Conservation (phyloP, 768 basidiomycete genomes). For the Pleurotus pulmonarius region DNA sequence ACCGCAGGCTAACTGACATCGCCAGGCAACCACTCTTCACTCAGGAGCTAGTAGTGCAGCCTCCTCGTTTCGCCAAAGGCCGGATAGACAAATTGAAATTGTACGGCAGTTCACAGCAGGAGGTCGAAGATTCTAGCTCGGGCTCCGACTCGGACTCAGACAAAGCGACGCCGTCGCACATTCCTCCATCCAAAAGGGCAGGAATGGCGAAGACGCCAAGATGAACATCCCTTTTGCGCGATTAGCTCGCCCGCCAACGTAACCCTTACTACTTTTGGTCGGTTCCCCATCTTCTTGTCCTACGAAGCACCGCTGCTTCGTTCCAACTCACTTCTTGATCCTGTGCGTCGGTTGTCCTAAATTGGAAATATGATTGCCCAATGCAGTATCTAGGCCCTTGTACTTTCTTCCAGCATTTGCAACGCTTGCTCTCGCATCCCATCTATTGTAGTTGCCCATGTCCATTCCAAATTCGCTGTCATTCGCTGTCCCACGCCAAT, state of each 20-base stretch:
- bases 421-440: background rate
- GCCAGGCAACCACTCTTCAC: slow-evolving; percentile 35
- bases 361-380: slow-evolving; percentile 1
- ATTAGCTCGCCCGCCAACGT: too few species aligned
- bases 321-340: background rate
- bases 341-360: background rate
- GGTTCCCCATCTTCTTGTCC: background rate
- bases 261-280: too few species aligned
- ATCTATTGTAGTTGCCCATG: slow-evolving; percentile 4
- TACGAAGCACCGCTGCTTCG: background rate
- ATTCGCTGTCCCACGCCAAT: background rate
- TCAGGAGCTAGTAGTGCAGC: slow-evolving; percentile 24
- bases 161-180: slow-evolving; percentile 44
- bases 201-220: slow-evolving; percentile 21
- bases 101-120: slow-evolving; percentile 27
- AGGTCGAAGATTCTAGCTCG: slow-evolving; percentile 34
- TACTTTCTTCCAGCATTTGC: background rate
- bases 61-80: slow-evolving; percentile 22
- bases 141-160: slow-evolving; percentile 33
- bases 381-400: background rate
- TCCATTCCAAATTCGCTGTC: background rate
- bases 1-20: slow-evolving; percentile 53
- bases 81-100: slow-evolving; percentile 29
- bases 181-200: slow-evolving; percentile 55
- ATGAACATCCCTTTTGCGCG: too few species aligned